Percentiles rank a stretch among this genome's conserved stretches.
Evolutionary conservation across 306 rosid species (phyloP).

Genomic region (Cucurbita moschata): DNA sequence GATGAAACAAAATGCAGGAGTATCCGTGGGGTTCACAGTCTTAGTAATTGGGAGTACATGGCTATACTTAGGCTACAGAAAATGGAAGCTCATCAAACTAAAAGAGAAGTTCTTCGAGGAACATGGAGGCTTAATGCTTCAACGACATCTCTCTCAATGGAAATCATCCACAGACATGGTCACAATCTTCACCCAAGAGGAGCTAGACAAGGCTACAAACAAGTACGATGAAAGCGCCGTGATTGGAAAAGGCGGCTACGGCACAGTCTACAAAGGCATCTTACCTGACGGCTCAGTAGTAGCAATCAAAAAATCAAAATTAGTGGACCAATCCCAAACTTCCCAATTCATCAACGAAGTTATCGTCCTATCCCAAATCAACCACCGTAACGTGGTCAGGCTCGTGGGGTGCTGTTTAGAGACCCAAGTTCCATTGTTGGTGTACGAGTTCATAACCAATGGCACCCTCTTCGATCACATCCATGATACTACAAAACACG

Average conservation of each 20-base stretch:
- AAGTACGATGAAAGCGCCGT: slow-evolving; percentile 13
- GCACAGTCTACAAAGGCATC: slow-evolving; percentile 20
- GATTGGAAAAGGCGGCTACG: slow-evolving; percentile 27
- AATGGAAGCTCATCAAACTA: slow-evolving; percentile 16
- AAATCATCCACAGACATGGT: not conserved
- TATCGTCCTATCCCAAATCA: slow-evolving; percentile 28
- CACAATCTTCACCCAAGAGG: slow-evolving; percentile 9
- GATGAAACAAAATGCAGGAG: slow-evolving; percentile 9
- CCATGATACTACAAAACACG: not conserved
- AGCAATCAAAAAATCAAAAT: slow-evolving; percentile 32
- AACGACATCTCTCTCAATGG: slow-evolving; percentile 13
- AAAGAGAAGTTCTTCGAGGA: slow-evolving; percentile 16
- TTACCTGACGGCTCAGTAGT: not conserved
- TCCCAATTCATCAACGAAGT: slow-evolving; percentile 34
- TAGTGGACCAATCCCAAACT: slow-evolving; percentile 15
- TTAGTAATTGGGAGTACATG: slow-evolving; percentile 11
- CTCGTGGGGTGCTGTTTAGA: slow-evolving; percentile 41
- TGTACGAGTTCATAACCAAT: slow-evolving; percentile 26
- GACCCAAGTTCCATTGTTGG: slow-evolving; percentile 27
- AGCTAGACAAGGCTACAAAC: slow-evolving; percentile 29
- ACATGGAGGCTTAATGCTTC: slow-evolving; percentile 26
- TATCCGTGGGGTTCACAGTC: not conserved
- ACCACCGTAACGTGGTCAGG: slow-evolving; percentile 29
- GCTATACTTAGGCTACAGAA: slow-evolving; percentile 13
- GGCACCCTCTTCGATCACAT: slow-evolving; percentile 21